Evolutionary conservation across 345 rosid species (phyloP), one percentile per base, ranked within the genome.

Genomic region (Hibiscus tridactylites): DNA sequence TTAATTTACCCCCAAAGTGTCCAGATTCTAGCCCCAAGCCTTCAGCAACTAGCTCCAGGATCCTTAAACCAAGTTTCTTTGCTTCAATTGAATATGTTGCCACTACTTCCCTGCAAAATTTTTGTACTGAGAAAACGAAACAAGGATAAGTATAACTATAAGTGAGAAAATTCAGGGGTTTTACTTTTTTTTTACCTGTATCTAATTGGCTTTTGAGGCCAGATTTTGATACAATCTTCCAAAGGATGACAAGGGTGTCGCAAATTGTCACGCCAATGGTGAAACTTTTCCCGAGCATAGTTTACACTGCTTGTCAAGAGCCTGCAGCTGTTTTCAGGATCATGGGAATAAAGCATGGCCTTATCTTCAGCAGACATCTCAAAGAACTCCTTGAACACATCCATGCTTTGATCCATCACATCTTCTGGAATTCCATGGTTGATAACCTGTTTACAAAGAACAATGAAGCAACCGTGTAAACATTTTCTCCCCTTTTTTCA

Each of bases 361-460:
- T 74, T 74, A 19, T 79, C 75, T 73, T 78, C 72, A 4, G 28
- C 70, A 28, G 68, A 42, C 75, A 78, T 74, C 19, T 63, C 57
- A 17, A 57, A 71, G 44, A 79, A 66, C 54, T 79, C 78, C 70
- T 42, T 42, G 11, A 42, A 69, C 8, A 80, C 71, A 1, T 63
- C 60, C 75, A 71, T 59, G 61, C 69, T 66, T 31, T 76, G 76
- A 9, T 74, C 60, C 67, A 80, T 56, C 24, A 76, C 35, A 10
- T 53, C 66, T 37, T 72, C 69, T 1, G 77, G 29, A 59, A 83
- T 65, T 61, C 84, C 86, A 66, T 78, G 82, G 61, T 80, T 80
- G 17, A 74, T 9, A 42, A 42, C 46, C 46, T 42, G 46, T 42
- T 42, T 42, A 42, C 46, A 42, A 42, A 42, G 46, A 42, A 37